Evolutionary conservation across 2,329 filamentous ascomycete species (phyloP).

Genomic region (Drechslerella stenobrocha): DNA sequence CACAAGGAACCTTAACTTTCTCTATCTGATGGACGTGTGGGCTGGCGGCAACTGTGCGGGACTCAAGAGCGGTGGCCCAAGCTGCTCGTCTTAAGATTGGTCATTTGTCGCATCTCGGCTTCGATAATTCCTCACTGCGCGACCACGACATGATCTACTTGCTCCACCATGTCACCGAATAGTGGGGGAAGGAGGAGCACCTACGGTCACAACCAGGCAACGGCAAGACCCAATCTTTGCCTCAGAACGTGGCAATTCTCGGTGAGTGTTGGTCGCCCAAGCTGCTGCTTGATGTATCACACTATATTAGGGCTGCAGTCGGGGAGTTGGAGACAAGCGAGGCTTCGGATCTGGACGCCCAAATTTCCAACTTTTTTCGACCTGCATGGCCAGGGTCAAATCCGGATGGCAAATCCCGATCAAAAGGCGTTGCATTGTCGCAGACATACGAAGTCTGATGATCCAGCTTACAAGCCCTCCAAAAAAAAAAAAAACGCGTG

Average conservation of each 20-base stretch:
- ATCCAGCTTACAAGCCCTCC: background rate
- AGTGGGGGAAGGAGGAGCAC: too few relatives aligned
- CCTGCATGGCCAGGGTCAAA: conserved; percentile 6
- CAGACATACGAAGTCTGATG: conserved; percentile 2
- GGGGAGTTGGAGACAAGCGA: conserved; percentile 7
- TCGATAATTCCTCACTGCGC: conserved; percentile 2
- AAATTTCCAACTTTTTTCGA: conserved; percentile 3
- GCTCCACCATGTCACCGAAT: background rate
- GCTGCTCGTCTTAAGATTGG: conserved; percentile 46
- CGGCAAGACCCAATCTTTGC: background rate
- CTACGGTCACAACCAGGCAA: background rate
- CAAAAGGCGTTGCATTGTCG: conserved; percentile 4
- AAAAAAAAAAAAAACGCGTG: too few relatives aligned
- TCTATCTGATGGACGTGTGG: conserved; percentile 4
- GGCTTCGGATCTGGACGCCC: conserved; percentile 1
- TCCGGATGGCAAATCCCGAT: conserved; percentile 37
- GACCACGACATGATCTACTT: background rate
- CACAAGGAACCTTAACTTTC: conserved; percentile 11
- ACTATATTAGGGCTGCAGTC: conserved; percentile 9
- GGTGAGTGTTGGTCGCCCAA: conserved; percentile 2
- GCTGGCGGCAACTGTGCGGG: conserved; percentile 31
- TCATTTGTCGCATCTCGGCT: conserved; percentile 38
- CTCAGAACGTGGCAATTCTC: conserved; percentile 2
- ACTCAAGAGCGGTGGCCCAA: conserved; percentile 45
- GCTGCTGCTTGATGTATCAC: too few relatives aligned